Percentiles rank a stretch among this genome's conserved stretches.
phyloP scores from a whole-genome alignment of 768 basidiomycete genomes.

The Dacryopinax primogenitus region DNA sequence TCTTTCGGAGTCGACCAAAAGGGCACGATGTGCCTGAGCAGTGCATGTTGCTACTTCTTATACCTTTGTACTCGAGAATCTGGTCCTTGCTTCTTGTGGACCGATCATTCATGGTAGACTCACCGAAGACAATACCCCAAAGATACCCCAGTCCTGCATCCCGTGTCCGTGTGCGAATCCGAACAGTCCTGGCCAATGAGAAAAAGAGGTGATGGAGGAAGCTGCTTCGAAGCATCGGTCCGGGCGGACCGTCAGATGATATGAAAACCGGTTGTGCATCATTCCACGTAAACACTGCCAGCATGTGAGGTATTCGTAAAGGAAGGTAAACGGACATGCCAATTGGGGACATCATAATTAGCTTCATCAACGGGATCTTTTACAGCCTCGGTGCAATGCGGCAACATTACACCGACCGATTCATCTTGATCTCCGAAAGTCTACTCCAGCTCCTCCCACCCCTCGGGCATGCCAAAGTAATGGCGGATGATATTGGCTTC shows the following conservation, averaged over 20 bases:
- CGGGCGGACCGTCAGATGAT: not conserved
- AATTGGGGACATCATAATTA: not conserved
- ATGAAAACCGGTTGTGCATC: not conserved
- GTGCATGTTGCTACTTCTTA: not conserved
- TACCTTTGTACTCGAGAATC: not conserved
- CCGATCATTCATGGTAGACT: not conserved
- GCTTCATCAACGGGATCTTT: not conserved
- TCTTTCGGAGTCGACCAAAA: not conserved
- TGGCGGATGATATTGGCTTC: constrained; percentile 5
- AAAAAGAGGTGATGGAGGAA: not conserved
- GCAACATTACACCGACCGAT: not conserved
- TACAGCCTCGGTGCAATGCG: not conserved
- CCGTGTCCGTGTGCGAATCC: not conserved
- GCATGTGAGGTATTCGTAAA: not conserved
- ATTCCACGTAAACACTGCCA: not conserved
- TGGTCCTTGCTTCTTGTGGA: not conserved
- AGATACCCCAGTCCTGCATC: not conserved
- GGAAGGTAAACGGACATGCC: not conserved
- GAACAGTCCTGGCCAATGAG: constrained; percentile 3
- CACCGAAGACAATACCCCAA: not conserved
- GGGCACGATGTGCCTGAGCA: not conserved
- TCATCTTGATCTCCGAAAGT: not conserved
- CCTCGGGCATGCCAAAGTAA: constrained; percentile 11
- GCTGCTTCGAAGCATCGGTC: not conserved
- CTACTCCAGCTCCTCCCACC: constrained; percentile 11